These are phyloP conservation scores for Trifolium fragiferum DNA, from an alignment of 306 rosid genomes.

Conservation along the genomic window DNA sequence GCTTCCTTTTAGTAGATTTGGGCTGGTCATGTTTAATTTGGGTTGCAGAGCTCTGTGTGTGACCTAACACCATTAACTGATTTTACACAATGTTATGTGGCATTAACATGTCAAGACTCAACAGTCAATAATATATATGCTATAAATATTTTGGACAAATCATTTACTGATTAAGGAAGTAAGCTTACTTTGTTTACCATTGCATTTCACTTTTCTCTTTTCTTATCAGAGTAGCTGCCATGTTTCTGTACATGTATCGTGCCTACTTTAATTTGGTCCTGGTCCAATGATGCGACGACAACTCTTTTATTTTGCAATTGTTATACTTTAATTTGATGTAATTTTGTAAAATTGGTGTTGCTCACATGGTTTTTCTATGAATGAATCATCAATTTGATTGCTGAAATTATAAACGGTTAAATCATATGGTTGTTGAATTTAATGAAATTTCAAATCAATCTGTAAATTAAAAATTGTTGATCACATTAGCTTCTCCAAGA, in stretches of 20 bases:
- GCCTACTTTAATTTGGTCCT: not conserved
- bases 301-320: conserved; percentile 29
- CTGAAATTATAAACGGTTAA: not conserved
- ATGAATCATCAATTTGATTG: not conserved
- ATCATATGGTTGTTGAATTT: not conserved
- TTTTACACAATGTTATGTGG: conserved; percentile 8
- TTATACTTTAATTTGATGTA: conserved; percentile 10
- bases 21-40: conserved; percentile 25
- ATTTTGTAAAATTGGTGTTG: conserved; percentile 13
- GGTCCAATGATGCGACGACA: conserved; percentile 4
- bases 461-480: not conserved
- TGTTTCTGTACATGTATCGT: conserved; percentile 32
- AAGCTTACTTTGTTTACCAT: conserved; percentile 22
- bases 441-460: not conserved
- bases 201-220: not conserved
- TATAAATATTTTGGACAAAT: conserved; percentile 9
- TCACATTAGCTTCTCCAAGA: not conserved
- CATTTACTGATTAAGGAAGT: conserved; percentile 3
- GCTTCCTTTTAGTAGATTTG: conserved; percentile 9
- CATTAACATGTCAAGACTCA: conserved; percentile 17
- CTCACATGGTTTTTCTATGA: not conserved
- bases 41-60: conserved; percentile 6
- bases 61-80: not conserved
- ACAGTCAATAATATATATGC: not conserved
- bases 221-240: not conserved